Base-by-base conservation (phyloP, 2,329 filamentous ascomycete species). In the Salinomyces thailandicus region DNA sequence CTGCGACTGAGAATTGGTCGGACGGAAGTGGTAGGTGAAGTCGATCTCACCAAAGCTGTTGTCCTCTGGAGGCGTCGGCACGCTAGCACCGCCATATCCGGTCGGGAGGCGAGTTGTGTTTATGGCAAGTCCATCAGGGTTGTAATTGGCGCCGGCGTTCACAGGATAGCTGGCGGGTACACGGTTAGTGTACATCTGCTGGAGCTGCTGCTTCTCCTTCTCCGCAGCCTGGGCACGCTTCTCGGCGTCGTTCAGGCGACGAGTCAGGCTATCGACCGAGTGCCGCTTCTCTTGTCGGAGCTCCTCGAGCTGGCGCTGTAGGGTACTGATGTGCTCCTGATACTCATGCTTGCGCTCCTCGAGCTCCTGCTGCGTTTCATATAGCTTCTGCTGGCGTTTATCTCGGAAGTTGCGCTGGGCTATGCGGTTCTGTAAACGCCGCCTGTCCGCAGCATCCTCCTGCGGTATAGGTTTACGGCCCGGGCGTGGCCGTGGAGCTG, bases 321-420 rank as follows among this genome's bases (percentile, higher is more conserved):
- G 27, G 2, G 44, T 26, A 30, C 15, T 36, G 32, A 45, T 18
- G 12, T 24, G 7, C 5, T 29, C 18, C 33, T 45, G 22, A 29
- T 46, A 40, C 15, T 42, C 35, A n/a, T 30, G 15, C 38, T 43
- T 40, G 5, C 24, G 18, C 19, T 42, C 31, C n/a, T 42, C 43
- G 14, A 49, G 18, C 17, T 47, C 35, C 17, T 28, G 5, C 18
- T 34, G 31, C 13, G 38, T 37, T 11, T 48, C 87, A 26, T 81
- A 79, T 5, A 95, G 84, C 26, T 85, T 81, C 16, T 85, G 84
- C 2, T 85, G 85, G 45, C 89, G 76, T 39, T 89, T 73, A 62
- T 94, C 86, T 20, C 89, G 75, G 61, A 96, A 96, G 1, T 83
- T 85, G 40, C 89, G 72, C 64, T 96, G 89, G 3, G 89, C 89